Evolutionary conservation across 305 asterid genomes (phyloP), one percentile per base, ranked within the genome.

Genomic region (Stenogyne calaminthoides): DNA sequence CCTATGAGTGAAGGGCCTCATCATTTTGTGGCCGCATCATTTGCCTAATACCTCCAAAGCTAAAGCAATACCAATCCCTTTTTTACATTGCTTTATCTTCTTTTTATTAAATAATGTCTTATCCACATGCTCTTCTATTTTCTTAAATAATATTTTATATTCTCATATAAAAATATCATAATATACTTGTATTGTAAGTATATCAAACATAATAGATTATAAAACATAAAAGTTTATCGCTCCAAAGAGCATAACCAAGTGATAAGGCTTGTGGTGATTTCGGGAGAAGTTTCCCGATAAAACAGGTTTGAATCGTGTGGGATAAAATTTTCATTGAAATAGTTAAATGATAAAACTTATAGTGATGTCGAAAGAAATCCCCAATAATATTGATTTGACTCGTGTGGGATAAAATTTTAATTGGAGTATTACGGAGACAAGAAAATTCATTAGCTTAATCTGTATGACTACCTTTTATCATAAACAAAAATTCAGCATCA

Each of bases 41-140:
- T 73, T 47, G 58, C 81, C 77, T 70, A 58, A 81, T 77, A 62
- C 64, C 61, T 57, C 56, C 32, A 77, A 71, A 76, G 71, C 72
- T 72, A 83, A 83, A 78, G 79, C 56, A 73, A n/a, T n/a, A n/a
- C n/a, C n/a, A n/a, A 69, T 56, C 27, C 54, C 68, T 60, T 58
- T 18, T 22, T 25, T 3, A 25, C 29, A 25, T 25, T 25, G 82
- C 64, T 55, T 19, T 57, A 5, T 10, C 61, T 12, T 58, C 22
- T 62, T 46, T 46, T 46, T n/a, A 7, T n/a, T 46, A 46, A 14
- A 46, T 4, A 46, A 12, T 46, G 2, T 9, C 10, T 40, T 40
- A 40, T 25, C 29, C 29, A 25, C 29, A 25, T 25, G 29, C 29
- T 10, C 61, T 12, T 58, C 22, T 62, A 25, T 46, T 46, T 46